Evolutionary conservation across 495 filamentous ascomycete species (phyloP).

Genomic region (Hypoxylon lienhwacheense): DNA sequence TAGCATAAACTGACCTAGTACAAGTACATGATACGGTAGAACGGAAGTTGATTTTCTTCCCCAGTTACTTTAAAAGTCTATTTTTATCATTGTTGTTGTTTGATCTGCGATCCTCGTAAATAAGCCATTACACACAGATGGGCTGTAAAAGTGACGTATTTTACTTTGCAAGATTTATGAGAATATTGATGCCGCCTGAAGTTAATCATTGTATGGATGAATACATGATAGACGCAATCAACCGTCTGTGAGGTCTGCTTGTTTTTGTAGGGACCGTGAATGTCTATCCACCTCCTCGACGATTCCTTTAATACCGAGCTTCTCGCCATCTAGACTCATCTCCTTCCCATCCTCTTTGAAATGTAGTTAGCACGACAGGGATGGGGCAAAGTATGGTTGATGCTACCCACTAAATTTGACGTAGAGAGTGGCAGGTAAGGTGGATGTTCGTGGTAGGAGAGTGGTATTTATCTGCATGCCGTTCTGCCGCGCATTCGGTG

Average conservation of each 20-base stretch:
- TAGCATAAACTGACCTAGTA: conserved; percentile 17
- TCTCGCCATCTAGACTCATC: conserved; percentile 68
- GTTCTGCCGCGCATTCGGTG: conserved; percentile 67
- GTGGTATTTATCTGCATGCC: conserved; percentile 78
- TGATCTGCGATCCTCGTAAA: not conserved
- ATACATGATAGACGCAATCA: conserved; percentile 25
- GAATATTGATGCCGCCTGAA: no score
- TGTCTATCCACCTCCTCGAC: conserved; percentile 88
- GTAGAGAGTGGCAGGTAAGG: conserved; percentile 61
- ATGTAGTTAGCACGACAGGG: conserved; percentile 23
- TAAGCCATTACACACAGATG: no score
- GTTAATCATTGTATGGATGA: no score
- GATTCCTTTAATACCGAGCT: conserved; percentile 82
- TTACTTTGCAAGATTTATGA: no score
- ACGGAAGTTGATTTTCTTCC: not conserved
- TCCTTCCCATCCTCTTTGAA: conserved; percentile 80
- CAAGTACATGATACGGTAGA: conserved; percentile 9
- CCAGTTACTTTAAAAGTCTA: no score
- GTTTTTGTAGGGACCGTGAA: conserved; percentile 74
- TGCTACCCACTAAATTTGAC: conserved; percentile 77
- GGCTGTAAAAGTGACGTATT: no score
- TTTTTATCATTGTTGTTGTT: not conserved
- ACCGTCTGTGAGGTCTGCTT: conserved; percentile 73
- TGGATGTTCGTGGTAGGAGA: conserved; percentile 68
- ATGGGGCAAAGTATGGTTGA: not conserved